Percentiles rank a stretch among this genome's conserved stretches.
phyloP scores from a whole-genome alignment of 306 rosid genomes.

The Gleditsia sinensis region DNA sequence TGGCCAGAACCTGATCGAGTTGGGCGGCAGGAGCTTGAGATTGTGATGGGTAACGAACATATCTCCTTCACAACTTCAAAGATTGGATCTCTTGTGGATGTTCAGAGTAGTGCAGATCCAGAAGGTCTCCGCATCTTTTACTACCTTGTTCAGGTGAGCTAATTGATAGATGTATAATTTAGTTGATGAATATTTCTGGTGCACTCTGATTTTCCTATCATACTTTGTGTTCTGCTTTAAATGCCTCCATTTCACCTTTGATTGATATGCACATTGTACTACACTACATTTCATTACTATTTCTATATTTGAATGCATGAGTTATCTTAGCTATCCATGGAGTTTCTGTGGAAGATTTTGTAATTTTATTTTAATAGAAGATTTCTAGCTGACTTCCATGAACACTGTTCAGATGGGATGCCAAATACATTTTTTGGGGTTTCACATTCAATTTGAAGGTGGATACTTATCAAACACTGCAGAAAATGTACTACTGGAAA shows the following conservation, averaged over 20 bases:
- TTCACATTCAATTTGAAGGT: not conserved
- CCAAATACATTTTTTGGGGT: not conserved
- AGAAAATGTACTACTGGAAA: too few species aligned
- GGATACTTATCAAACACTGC: not conserved
- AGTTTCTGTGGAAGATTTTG: not conserved
- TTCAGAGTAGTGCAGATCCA: slow-evolving; percentile 96
- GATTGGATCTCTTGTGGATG: slow-evolving; percentile 96
- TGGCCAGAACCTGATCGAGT: slow-evolving; percentile 99
- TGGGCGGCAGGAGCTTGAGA: slow-evolving; percentile 96
- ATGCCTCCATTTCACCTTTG: not conserved
- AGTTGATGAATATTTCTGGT: not conserved
- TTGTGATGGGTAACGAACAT: slow-evolving; percentile 98
- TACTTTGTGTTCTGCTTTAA: not conserved
- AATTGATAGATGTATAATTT: not conserved
- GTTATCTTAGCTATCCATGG: not conserved
- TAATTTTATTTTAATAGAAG: not conserved
- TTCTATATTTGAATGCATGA: not conserved
- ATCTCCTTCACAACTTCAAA: slow-evolving; percentile 96
- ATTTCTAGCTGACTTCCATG: not conserved
- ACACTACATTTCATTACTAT: not conserved
- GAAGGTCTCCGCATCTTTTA: slow-evolving; percentile 99
- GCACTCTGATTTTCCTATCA: not conserved
- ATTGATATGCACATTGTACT: not conserved
- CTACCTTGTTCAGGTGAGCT: slow-evolving; percentile 91
- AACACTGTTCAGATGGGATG: not conserved